Percentiles rank a stretch among this genome's conserved stretches.
Conservation (phyloP, 2,329 filamentous ascomycete species). For the Tolypocladium paradoxum region DNA sequence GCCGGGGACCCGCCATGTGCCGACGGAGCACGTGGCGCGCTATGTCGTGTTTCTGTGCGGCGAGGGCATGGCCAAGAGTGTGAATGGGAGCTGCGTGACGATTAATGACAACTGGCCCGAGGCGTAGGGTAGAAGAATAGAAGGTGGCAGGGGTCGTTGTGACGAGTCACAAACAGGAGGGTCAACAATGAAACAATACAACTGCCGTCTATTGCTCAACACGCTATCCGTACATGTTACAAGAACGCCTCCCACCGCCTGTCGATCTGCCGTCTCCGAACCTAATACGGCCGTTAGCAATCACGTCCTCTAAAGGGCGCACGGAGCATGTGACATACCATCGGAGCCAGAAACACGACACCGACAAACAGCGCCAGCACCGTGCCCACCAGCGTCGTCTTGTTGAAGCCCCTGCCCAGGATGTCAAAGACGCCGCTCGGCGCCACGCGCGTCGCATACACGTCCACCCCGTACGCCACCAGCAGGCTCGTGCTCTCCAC, state of each 20-base stretch:
- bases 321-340: no score
- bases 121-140: conserved; percentile 1
- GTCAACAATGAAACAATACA: conserved; percentile 2
- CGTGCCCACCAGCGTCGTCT: conserved; percentile 72
- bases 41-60: conserved; percentile 23
- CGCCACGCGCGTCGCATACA: conserved; percentile 79
- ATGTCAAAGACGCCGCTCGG: conserved; percentile 89
- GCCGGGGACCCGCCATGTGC: conserved; percentile 19
- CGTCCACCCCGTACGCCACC: conserved; percentile 77
- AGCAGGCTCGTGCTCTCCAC: conserved; percentile 89
- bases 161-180: background rate
- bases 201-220: background rate
- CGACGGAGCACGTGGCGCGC: conserved; percentile 26
- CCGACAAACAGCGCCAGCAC: conserved; percentile 70
- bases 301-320: no score
- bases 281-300: no score
- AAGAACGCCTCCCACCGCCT: conserved; percentile 42
- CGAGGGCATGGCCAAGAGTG: conserved; percentile 16
- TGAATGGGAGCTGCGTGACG: conserved; percentile 23
- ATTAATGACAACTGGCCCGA: conserved; percentile 27
- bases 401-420: conserved; percentile 87
- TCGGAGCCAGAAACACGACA: conserved; percentile 67
- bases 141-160: background rate
- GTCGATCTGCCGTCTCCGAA: conserved; percentile 59
- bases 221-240: conserved; percentile 8